Percentiles rank a stretch among this genome's conserved stretches.
phyloP scores from a whole-genome alignment of 352 stramenopile species.

The Phytophthora pinifolia region DNA sequence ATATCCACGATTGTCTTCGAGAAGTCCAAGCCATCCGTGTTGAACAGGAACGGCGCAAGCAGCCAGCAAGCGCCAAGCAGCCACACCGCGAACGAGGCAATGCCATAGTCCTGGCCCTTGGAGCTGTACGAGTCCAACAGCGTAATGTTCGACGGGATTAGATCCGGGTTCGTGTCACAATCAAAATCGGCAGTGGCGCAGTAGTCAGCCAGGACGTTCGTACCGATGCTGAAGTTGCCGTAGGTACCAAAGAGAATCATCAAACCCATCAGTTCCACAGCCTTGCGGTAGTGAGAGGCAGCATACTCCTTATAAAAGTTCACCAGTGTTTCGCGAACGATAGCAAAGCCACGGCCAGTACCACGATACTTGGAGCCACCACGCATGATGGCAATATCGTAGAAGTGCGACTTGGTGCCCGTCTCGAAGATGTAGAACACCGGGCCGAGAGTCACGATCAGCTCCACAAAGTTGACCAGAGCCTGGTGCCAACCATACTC shows the following conservation, averaged over 20 bases:
- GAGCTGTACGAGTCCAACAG: slow-evolving; percentile 77
- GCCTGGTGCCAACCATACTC: slow-evolving; percentile 85
- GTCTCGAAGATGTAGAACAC: slow-evolving; percentile 90
- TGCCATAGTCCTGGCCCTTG: slow-evolving; percentile 85
- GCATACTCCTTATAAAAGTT: slow-evolving; percentile 89
- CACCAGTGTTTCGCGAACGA: slow-evolving; percentile 81
- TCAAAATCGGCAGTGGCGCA: slow-evolving; percentile 53
- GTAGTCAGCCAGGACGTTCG: slow-evolving; percentile 49
- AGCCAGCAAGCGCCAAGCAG: slow-evolving; percentile 80
- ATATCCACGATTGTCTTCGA: slow-evolving; percentile 84
- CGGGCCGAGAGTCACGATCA: slow-evolving; percentile 79
- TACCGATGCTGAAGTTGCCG: slow-evolving; percentile 80
- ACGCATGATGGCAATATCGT: slow-evolving; percentile 85
- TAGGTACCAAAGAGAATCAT: slow-evolving; percentile 85
- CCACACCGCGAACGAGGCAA: slow-evolving; percentile 89
- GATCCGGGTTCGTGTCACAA: slow-evolving; percentile 48
- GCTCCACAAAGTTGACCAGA: slow-evolving; percentile 78
- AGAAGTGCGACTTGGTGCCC: slow-evolving; percentile 85
- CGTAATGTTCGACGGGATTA: slow-evolving; percentile 69
- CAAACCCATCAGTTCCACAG: slow-evolving; percentile 72
- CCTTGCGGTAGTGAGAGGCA: slow-evolving; percentile 82
- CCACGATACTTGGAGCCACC: slow-evolving; percentile 86
- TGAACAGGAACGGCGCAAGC: slow-evolving; percentile 86
- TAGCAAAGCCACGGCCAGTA: slow-evolving; percentile 83
- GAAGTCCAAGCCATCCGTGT: slow-evolving; percentile 87